Base-by-base conservation (phyloP, 1,284 basidiomycete species). In the Irpex sp. region DNA sequence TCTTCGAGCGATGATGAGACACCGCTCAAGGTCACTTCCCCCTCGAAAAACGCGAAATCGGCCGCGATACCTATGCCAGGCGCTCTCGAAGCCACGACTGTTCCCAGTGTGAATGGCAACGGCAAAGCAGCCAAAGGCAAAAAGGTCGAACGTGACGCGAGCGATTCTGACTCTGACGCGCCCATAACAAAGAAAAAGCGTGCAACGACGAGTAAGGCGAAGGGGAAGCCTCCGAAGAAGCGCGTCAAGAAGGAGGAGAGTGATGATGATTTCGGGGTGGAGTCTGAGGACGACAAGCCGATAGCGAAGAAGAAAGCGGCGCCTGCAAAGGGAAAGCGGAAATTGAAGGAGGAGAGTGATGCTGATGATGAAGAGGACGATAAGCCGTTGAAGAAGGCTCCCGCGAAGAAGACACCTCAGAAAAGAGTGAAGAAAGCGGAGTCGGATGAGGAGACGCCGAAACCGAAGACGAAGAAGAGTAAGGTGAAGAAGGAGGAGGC, bases 1-100 rank as follows among this genome's bases (percentile, higher is more conserved):
- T 78, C 83, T 39, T 84, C 83, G 48, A 88, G 85, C 67, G 87
- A 87, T n/a, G 87, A 89, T 65, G 87, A 90, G 64, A 77, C 76
- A 28, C 88, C 88, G 51, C 81, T 91, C 53, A 35, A 57, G 16
- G 87, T 87, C 56, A 87, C 86, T 47, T 88, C 88, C 33, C 86
- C 87, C 19, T 77, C 75, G 9, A 90, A 88, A 73, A 76, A 75
- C 60, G 63, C 71, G 42, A 74, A 74, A 63, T 74, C 80, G 35
- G 73, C 75, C 57, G 73, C 78, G 9, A 72, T 77, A 18, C 70
- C 75, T 36, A 79, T 77, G 74, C 77, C 78, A 33, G 78, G 80
- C 49, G 75, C 76, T 48, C 69, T 73, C 55, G 71, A 72, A 58
- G 73, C 77, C 16, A 77, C 79, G 21, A 75, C 76, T 23, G 69